Evolutionary conservation across 2,329 filamentous ascomycete species (phyloP).

Genomic region (Bipolaris bicolor): DNA sequence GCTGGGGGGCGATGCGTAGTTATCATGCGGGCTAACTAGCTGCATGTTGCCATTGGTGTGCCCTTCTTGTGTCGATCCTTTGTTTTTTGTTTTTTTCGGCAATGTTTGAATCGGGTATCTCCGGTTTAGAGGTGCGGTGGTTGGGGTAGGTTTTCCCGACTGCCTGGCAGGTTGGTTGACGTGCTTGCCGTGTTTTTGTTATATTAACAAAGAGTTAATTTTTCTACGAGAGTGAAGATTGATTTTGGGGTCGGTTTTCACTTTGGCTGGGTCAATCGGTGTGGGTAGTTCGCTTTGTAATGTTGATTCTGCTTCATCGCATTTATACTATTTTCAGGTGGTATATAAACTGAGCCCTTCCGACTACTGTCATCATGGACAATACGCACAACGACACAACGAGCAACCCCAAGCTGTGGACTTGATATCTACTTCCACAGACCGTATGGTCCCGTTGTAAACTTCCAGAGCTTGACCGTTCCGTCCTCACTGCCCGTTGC

Average conservation of each 20-base stretch:
- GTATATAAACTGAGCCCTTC: too few relatives aligned
- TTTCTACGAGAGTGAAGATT: neutral
- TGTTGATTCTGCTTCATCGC: neutral
- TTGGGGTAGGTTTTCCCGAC: slow-evolving; percentile 10
- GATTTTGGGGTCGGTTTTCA: neutral
- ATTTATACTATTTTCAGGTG: slow-evolving; percentile 6
- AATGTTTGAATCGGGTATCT: slow-evolving; percentile 27
- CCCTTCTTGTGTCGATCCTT: slow-evolving; percentile 23
- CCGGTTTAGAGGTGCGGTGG: slow-evolving; percentile 24
- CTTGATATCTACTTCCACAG: slow-evolving; percentile 62
- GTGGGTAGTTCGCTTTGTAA: neutral
- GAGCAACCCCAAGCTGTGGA: neutral
- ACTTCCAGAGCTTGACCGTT: slow-evolving; percentile 90
- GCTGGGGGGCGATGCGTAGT: slow-evolving; percentile 2
- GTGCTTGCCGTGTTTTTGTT: neutral
- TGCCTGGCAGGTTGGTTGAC: neutral
- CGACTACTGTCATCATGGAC: neutral
- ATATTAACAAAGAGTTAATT: too few relatives aligned
- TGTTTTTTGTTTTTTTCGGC: slow-evolving; percentile 14
- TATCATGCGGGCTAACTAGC: slow-evolving; percentile 8
- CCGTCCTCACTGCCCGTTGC: slow-evolving; percentile 96
- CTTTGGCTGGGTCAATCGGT: neutral
- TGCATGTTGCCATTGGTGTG: slow-evolving; percentile 20
- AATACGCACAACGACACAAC: neutral
- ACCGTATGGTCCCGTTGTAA: slow-evolving; percentile 68